A percentile compares a stretch with the other conserved stretches of the same genome.
Conservation (phyloP, 805 yeast genomes). For the Hemisphaericaspora nanyangensis region DNA sequence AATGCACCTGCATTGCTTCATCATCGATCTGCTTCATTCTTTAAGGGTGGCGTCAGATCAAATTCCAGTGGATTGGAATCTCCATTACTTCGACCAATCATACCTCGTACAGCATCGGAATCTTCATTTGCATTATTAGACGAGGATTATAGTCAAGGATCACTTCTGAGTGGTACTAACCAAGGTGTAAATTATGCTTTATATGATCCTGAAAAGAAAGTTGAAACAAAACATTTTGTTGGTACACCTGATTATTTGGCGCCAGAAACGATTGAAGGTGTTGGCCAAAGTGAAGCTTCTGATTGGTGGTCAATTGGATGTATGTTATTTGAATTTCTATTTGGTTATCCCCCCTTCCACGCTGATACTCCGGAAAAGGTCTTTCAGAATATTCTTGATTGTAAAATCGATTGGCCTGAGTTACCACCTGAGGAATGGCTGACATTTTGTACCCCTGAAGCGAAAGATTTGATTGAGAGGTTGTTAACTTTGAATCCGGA, state of each 20-base stretch:
- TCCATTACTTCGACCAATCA: slow-evolving; percentile 46
- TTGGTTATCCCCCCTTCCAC: slow-evolving; percentile 95
- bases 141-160: slow-evolving; percentile 36
- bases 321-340: slow-evolving; percentile 83
- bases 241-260: slow-evolving; percentile 98
- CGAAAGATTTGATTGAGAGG: slow-evolving; percentile 66
- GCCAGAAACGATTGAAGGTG: slow-evolving; percentile 89
- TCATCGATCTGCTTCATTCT: background rate
- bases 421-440: slow-evolving; percentile 50
- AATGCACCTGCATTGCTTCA: background rate
- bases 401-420: slow-evolving; percentile 82
- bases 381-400: slow-evolving; percentile 72
- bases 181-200: slow-evolving; percentile 47
- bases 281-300: slow-evolving; percentile 76
- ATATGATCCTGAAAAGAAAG: slow-evolving; percentile 61
- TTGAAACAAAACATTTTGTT: slow-evolving; percentile 62
- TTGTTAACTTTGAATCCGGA: slow-evolving; percentile 63
- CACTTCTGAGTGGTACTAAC: slow-evolving; percentile 17
- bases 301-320: slow-evolving; percentile 99
- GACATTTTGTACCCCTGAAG: slow-evolving; percentile 55
- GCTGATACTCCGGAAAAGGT: slow-evolving; percentile 75
- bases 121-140: slow-evolving; percentile 54
- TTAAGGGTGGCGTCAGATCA: slow-evolving; percentile 19
- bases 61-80: slow-evolving; percentile 43
- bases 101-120: slow-evolving; percentile 50